These are phyloP conservation scores for Podaxis pistillaris DNA, from an alignment of 768 basidiomycete genomes.

Conservation along the genomic window DNA sequence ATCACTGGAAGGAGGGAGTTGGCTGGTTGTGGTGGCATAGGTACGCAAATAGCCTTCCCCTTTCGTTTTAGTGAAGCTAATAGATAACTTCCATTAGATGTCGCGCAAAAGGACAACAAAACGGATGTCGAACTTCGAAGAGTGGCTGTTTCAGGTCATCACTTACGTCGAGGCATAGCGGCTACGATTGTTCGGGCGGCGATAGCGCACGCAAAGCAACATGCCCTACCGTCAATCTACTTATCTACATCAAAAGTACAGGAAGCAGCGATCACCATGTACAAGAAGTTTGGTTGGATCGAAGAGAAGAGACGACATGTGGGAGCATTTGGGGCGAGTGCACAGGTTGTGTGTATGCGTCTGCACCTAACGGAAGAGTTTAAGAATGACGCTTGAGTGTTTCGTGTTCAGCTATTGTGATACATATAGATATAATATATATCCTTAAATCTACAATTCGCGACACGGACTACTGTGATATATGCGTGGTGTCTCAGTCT, in stretches of 20 bases:
- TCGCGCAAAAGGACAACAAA: neutral
- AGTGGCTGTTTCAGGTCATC: conserved; percentile 20
- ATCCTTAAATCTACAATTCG: too few relatives aligned
- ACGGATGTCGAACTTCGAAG: conserved; percentile 20
- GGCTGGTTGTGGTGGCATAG: conserved; percentile 3
- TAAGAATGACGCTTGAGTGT: conserved; percentile 6
- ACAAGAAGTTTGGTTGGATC: conserved; percentile 23
- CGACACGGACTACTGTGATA: too few relatives aligned
- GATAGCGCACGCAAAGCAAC: conserved; percentile 16
- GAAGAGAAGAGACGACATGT: neutral
- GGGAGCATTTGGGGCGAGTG: neutral
- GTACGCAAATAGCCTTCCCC: neutral
- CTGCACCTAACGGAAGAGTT: neutral
- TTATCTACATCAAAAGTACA: conserved; percentile 20
- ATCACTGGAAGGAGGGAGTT: neutral
- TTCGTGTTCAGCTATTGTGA: too few relatives aligned
- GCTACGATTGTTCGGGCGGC: conserved; percentile 15
- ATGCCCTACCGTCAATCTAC: conserved; percentile 15
- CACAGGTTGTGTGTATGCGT: neutral
- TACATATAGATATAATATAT: too few relatives aligned
- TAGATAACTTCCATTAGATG: neutral
- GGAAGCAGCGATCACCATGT: conserved; percentile 18
- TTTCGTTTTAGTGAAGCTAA: neutral
- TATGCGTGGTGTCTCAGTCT: too few relatives aligned
- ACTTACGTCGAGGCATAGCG: conserved; percentile 20